Evolutionary conservation across 371 early-diverging fungal species (phyloP), one percentile per base, ranked within the genome.

Genomic region (Mucor velutinosus): DNA sequence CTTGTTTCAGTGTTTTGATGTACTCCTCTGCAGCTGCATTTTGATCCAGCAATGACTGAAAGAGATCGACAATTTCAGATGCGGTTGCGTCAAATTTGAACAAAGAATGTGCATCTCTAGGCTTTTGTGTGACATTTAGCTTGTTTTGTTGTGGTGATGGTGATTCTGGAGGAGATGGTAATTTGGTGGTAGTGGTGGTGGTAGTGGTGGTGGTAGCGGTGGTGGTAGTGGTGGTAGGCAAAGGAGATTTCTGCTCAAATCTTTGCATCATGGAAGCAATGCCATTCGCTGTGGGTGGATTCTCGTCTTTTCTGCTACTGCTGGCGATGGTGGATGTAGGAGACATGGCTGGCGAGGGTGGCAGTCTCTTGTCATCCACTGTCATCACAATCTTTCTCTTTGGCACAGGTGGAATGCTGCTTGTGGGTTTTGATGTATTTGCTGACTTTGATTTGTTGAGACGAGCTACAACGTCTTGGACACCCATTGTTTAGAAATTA

Each of bases 391-490:
- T 49, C 49, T 64, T 66, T 35, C 60, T 67, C 17, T 66, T 56
- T 12, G 61, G 61, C 17, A 53, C 55, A n/a, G 57, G 62, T 49
- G 32, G 47, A 39, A 43, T 43, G 45, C 25, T 51, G 12, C 21
- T 27, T 41, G 7, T 58, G 7, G 23, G 59, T 47, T 63, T 33
- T 27, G 58, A 7, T 66, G 58, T 53, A 39, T 37, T 66, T 25
- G 63, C 63, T 39, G 72, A 57, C 41, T 61, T 71, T 23, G 74
- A 61, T 59, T 75, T 72, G 59, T 78, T 81, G 12, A 81, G 66
- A 55, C 74, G 75, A 64, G 79, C 79, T 29, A 79, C 76, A 25
- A 77, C 73, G 47, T 77, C 76, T 65, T 78, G 77, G 35, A 79
- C 79, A 37, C 82, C 77, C 82, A 81, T 78, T 27, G 27, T 43